Percentiles rank a stretch among this genome's conserved stretches.
Conservation (phyloP, 192 early-diverging fungal genomes). For the Coemansia sp. region DNA sequence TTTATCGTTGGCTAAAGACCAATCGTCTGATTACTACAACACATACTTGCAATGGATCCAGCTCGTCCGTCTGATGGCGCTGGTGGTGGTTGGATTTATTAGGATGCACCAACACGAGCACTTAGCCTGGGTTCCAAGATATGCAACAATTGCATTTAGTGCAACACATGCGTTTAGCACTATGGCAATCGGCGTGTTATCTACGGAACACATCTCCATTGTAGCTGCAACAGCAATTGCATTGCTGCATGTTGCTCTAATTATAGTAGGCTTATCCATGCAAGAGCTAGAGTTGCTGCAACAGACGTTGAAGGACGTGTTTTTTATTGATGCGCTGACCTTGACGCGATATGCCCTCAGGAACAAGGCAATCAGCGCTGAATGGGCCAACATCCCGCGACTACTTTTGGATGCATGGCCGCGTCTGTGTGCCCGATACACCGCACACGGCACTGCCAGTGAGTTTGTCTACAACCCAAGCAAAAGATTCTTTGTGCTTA, state of each 20-base stretch:
- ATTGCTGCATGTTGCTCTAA: not conserved
- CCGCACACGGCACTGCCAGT: not conserved
- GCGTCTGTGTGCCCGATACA: not conserved
- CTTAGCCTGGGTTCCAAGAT: not conserved
- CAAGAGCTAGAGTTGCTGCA: not conserved
- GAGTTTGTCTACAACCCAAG: constrained; percentile 14
- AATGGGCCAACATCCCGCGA: not conserved
- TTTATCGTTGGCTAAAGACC: not conserved
- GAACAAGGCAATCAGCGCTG: not conserved
- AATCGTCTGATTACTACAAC: not conserved
- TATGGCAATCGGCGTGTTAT: not conserved
- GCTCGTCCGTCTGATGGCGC: not conserved
- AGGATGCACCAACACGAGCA: not conserved
- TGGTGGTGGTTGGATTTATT: not conserved
- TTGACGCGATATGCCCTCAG: not conserved
- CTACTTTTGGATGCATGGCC: not conserved
- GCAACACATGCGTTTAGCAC: not conserved
- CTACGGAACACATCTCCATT: not conserved
- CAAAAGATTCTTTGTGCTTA: constrained; percentile 21
- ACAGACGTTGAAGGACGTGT: not conserved
- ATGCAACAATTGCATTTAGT: not conserved
- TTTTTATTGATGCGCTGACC: not conserved
- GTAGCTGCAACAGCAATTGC: not conserved
- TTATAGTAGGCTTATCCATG: not conserved
- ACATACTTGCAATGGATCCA: not conserved